Evolutionary conservation across 1,284 basidiomycete species (phyloP).

Genomic region (Exobasidium rhododendri): DNA sequence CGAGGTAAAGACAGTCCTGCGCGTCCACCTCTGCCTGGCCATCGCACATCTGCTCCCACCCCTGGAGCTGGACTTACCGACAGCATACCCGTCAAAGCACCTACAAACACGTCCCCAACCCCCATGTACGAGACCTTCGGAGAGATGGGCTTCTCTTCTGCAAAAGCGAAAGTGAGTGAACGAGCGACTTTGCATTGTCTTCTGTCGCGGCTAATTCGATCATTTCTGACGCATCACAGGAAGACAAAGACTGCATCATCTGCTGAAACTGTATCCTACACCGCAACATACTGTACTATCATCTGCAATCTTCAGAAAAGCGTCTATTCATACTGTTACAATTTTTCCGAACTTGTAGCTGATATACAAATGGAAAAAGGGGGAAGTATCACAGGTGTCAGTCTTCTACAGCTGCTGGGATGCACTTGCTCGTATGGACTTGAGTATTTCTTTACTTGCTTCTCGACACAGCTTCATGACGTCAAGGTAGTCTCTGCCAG

Average conservation of each 20-base stretch:
- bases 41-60: not conserved
- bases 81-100: not conserved
- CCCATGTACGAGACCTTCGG: slow-evolving; percentile 74
- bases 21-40: not conserved
- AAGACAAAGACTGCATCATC: slow-evolving; percentile 19
- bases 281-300: not conserved
- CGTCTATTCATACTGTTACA: too few species aligned
- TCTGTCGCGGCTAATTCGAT: not conserved
- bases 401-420: not conserved
- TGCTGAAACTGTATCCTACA: not conserved
- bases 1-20: not conserved
- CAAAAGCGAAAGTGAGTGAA: slow-evolving; percentile 62
- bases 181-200: slow-evolving; percentile 67
- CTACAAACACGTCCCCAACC: slow-evolving; percentile 19
- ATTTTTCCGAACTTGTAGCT: too few species aligned
- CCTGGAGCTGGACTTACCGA: not conserved
- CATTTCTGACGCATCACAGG: not conserved
- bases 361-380: too few species aligned
- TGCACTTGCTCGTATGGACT: not conserved
- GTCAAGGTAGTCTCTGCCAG: not conserved
- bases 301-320: not conserved
- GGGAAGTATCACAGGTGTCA: too few species aligned
- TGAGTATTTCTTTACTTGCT: not conserved
- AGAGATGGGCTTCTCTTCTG: slow-evolving; percentile 81
- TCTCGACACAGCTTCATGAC: not conserved